phyloP scores from a whole-genome alignment of 1,284 basidiomycete species.

The Irpex rosettiformis region DNA sequence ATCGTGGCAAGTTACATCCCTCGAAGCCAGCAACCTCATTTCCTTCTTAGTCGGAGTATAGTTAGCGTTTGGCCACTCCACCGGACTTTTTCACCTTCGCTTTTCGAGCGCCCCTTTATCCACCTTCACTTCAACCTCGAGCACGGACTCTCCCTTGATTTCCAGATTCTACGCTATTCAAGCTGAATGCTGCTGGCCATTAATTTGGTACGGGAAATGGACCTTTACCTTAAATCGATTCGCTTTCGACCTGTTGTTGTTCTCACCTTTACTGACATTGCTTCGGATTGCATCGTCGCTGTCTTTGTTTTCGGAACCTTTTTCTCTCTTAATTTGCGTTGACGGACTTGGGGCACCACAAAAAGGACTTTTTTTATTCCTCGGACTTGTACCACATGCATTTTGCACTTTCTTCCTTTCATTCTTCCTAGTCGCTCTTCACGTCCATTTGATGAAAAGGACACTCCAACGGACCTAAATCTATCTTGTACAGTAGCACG shows the following conservation, averaged over 20 bases:
- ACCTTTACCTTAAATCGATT: constrained; percentile 7
- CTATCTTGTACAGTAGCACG: constrained; percentile 2
- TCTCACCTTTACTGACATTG: constrained; percentile 1
- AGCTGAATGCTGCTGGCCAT: constrained; percentile 10
- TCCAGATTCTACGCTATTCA: background rate
- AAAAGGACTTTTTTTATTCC: background rate
- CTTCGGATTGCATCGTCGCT: constrained; percentile 10
- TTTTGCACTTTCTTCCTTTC: background rate
- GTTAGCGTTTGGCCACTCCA: background rate
- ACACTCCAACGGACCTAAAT: background rate
- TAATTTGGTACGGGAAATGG: constrained; percentile 16
- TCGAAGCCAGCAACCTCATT: background rate
- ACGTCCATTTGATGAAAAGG: background rate
- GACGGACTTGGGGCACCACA: constrained; percentile 1
- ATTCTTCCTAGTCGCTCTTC: background rate
- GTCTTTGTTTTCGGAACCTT: background rate
- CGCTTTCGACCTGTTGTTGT: constrained; percentile 5
- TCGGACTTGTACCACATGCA: constrained; percentile 1
- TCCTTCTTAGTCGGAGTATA: background rate
- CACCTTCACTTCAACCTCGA: constrained; percentile 7
- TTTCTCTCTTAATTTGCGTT: background rate
- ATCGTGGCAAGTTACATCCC: constrained; percentile 9
- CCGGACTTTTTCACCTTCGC: constrained; percentile 6
- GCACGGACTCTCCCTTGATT: constrained; percentile 13
- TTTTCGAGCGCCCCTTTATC: background rate